phyloP scores from a whole-genome alignment of 345 rosid genomes.

The Brassica cretica region DNA sequence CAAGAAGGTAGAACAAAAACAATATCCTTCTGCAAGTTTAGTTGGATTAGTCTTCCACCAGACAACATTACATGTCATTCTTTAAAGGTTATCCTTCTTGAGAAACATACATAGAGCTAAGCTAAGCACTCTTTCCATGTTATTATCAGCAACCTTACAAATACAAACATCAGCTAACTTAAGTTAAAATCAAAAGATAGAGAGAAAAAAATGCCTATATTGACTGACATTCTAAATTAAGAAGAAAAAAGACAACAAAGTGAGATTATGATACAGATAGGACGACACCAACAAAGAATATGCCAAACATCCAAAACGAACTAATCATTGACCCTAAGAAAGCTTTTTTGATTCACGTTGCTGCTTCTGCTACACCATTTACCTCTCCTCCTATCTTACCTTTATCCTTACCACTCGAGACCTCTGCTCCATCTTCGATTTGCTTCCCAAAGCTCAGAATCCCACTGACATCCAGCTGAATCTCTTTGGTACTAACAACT shows the following conservation, averaged over 20 bases:
- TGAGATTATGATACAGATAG: conserved; percentile 35
- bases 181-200: conserved; percentile 20
- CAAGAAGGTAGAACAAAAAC: conserved; percentile 38
- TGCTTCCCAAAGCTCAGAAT: conserved; percentile 28
- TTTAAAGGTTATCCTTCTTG: conserved; percentile 12
- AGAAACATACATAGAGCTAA: conserved; percentile 25
- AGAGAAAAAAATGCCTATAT: conserved; percentile 33
- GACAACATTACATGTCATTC: conserved; percentile 5
- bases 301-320: conserved; percentile 33
- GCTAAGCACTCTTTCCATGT: conserved; percentile 29
- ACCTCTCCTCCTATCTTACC: conserved; percentile 34
- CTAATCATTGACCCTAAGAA: conserved; percentile 32
- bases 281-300: conserved; percentile 38
- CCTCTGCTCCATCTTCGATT: conserved; percentile 20
- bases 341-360: conserved; percentile 27
- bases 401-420: conserved; percentile 29
- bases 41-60: conserved; percentile 11
- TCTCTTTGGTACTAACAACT: conserved; percentile 29
- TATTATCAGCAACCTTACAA: conserved; percentile 36
- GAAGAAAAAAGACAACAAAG: neutral
- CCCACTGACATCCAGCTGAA: conserved; percentile 32
- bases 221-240: conserved; percentile 32
- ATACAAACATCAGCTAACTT: conserved; percentile 38
- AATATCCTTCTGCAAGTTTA: conserved; percentile 21
- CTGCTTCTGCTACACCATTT: conserved; percentile 39